These are phyloP conservation scores for Lolium perenne DNA, from an alignment of 176 grass and related monocot species.

Conservation along the genomic window DNA sequence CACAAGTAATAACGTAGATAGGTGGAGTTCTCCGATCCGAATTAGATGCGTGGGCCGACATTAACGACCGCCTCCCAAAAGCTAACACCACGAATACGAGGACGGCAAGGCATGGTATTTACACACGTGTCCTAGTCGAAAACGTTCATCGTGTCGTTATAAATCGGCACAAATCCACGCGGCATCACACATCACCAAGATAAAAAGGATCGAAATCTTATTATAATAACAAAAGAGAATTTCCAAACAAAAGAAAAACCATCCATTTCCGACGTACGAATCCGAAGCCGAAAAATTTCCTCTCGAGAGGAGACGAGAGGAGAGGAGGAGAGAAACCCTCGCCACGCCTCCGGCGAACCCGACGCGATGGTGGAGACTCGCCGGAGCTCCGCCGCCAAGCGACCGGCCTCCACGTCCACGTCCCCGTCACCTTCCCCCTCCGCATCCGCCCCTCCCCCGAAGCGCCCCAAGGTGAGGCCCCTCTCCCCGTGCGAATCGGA, in stretches of 20 bases:
- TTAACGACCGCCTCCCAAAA: background rate
- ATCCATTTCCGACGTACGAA: constrained; percentile 1
- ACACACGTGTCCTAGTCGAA: constrained; percentile 2
- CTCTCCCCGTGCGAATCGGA: constrained; percentile 21
- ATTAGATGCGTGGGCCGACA: too few relatives aligned
- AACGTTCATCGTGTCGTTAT: background rate
- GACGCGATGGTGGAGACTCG: constrained; percentile 92
- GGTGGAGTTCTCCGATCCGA: too few relatives aligned
- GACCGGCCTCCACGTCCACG: constrained; percentile 16
- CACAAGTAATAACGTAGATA: too few relatives aligned
- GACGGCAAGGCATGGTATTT: background rate
- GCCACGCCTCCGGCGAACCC: constrained; percentile 31
- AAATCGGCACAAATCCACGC: background rate
- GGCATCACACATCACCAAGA: background rate
- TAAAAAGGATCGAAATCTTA: background rate
- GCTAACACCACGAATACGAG: background rate
- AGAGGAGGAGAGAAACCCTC: constrained; percentile 44
- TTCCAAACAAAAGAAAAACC: constrained; percentile 13
- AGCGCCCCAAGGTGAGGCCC: constrained; percentile 84
- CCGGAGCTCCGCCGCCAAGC: constrained; percentile 83
- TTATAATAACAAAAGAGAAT: constrained; percentile 15
- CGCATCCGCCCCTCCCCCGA: constrained; percentile 58
- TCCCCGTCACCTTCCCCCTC: constrained; percentile 44
- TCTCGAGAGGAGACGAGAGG: background rate
- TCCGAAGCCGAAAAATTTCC: constrained; percentile 19